Evolutionary conservation across 306 rosid genomes (phyloP).

Genomic region (Fragaria nilgerrensis): DNA sequence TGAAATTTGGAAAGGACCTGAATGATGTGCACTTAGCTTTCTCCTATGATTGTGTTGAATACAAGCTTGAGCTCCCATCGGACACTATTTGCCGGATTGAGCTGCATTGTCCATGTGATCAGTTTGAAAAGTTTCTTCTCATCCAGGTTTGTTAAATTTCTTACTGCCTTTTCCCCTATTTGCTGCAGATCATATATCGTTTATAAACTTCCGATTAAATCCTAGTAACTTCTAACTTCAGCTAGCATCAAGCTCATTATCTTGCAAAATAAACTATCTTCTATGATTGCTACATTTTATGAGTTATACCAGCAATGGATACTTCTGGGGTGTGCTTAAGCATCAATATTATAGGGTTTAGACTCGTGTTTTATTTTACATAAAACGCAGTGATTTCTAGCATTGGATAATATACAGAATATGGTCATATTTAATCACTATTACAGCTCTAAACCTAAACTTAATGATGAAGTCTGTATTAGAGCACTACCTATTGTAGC

Average conservation of each 20-base stretch:
- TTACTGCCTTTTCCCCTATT: neutral
- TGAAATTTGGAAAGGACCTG: constrained; percentile 34
- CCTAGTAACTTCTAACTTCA: neutral
- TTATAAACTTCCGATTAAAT: neutral
- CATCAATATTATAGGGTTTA: neutral
- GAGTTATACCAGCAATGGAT: neutral
- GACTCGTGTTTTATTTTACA: neutral
- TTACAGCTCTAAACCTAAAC: too few species aligned
- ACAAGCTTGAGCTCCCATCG: constrained; percentile 45
- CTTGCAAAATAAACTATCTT: neutral
- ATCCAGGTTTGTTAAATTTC: constrained; percentile 40
- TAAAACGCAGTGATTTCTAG: neutral
- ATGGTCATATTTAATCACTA: neutral
- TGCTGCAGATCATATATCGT: neutral
- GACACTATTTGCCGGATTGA: constrained; percentile 47
- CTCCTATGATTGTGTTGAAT: constrained; percentile 19
- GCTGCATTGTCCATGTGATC: constrained; percentile 27
- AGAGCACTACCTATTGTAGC: too few species aligned
- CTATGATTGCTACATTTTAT: neutral
- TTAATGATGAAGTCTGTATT: neutral
- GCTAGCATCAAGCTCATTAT: neutral
- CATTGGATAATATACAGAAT: neutral
- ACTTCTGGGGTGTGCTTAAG: neutral
- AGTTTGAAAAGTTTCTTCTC: constrained; percentile 33
- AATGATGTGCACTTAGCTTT: constrained; percentile 36